A percentile compares a stretch with the other conserved stretches of the same genome.
These are phyloP conservation scores for Ricinus communis DNA, from an alignment of 345 rosid genomes.

Conservation along the genomic window DNA sequence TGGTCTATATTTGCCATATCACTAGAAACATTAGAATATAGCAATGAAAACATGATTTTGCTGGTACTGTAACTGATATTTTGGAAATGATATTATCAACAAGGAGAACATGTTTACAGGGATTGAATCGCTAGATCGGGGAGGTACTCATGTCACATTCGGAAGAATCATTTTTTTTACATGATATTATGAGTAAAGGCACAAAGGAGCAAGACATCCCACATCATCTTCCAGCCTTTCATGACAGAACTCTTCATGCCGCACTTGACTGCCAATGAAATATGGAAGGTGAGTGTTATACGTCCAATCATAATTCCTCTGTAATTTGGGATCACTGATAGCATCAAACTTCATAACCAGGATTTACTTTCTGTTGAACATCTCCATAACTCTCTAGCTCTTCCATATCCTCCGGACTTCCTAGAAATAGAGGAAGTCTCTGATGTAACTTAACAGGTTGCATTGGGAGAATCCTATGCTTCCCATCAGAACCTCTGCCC, in stretches of 20 bases:
- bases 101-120: neutral
- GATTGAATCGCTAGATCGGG: neutral
- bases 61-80: too few relatives aligned
- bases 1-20: too few relatives aligned
- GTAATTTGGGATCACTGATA: neutral
- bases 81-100: too few relatives aligned
- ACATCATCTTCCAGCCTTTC: neutral
- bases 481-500: constrained; percentile 86
- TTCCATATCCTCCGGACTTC: constrained; percentile 69
- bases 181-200: neutral
- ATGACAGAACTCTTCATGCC: neutral
- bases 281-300: neutral
- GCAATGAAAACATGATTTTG: too few relatives aligned
- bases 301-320: neutral
- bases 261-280: neutral
- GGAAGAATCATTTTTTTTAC: neutral
- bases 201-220: neutral
- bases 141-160: neutral
- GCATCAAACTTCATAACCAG: constrained; percentile 88
- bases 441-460: constrained; percentile 90
- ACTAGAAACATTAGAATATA: too few relatives aligned
- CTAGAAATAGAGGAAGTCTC: constrained; percentile 81
- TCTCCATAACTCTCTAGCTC: constrained; percentile 80
- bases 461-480: constrained; percentile 63
- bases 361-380: constrained; percentile 89